phyloP scores from a whole-genome alignment of 805 yeast species.

The Starmerella etchellsii region DNA sequence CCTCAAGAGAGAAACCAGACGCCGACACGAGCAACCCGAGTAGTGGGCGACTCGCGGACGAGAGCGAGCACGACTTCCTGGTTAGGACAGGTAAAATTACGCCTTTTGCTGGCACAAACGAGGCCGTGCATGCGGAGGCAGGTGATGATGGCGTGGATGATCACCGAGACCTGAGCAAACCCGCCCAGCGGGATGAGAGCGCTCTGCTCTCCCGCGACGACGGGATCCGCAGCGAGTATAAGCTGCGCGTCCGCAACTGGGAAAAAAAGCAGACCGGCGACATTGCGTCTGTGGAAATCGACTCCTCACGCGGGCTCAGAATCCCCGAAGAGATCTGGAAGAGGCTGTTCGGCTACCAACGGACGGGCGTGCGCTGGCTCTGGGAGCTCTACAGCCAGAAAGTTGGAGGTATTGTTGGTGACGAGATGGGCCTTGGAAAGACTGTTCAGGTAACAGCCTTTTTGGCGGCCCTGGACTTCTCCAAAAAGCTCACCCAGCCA shows the following conservation, averaged over 20 bases:
- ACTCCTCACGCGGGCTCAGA: conserved; percentile 40
- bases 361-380: conserved; percentile 94
- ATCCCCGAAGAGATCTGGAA: conserved; percentile 89
- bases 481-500: conserved; percentile 61
- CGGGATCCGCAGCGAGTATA: conserved; percentile 61
- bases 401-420: conserved; percentile 93
- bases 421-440: conserved; percentile 97
- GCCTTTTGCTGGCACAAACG: conserved; percentile 52
- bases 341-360: conserved; percentile 79
- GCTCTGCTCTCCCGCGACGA: conserved; percentile 43
- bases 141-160: conserved; percentile 22
- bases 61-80: conserved; percentile 64
- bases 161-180: conserved; percentile 10
- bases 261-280: conserved; percentile 36
- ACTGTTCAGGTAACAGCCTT: conserved; percentile 88
- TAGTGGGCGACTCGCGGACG: conserved; percentile 37
- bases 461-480: conserved; percentile 79
- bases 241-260: conserved; percentile 25
- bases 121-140: conserved; percentile 20
- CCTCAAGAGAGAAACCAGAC: conserved; percentile 18
- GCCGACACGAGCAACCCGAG: too few relatives aligned
- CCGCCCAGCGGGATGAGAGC: conserved; percentile 4
- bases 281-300: conserved; percentile 30
- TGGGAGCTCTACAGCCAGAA: conserved; percentile 84
- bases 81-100: conserved; percentile 86